These are phyloP conservation scores for Entomortierella lignicola DNA, from an alignment of 192 early-diverging fungal species.

Conservation along the genomic window DNA sequence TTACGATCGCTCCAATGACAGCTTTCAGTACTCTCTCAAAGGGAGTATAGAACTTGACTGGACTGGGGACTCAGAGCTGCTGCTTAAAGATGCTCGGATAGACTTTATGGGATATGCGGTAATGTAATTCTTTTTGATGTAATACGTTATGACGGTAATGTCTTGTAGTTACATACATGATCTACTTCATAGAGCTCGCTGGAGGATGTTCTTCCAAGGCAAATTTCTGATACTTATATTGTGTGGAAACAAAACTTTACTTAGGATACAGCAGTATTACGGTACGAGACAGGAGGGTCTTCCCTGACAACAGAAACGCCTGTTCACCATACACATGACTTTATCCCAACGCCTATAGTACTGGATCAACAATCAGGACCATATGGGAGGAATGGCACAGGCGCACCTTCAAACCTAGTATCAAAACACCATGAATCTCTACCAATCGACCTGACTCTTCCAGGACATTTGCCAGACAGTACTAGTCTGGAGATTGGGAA, in stretches of 20 bases:
- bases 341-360: constrained; percentile 38
- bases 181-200: no score
- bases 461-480: constrained; percentile 44
- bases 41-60: constrained; percentile 33
- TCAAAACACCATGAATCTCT: constrained; percentile 34
- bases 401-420: neutral
- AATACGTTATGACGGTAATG: neutral
- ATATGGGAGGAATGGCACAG: neutral
- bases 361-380: neutral
- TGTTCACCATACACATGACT: constrained; percentile 52
- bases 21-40: constrained; percentile 49
- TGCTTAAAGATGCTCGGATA: constrained; percentile 47
- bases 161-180: neutral
- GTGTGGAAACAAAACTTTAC: neutral
- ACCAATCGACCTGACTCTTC: constrained; percentile 38
- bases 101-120: constrained; percentile 55
- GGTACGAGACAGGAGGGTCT: constrained; percentile 31
- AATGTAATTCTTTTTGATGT: neutral
- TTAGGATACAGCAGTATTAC: constrained; percentile 47
- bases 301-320: constrained; percentile 29
- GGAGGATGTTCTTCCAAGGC: neutral
- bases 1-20: constrained; percentile 47
- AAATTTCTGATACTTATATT: neutral
- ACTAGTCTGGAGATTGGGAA: constrained; percentile 28
- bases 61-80: constrained; percentile 16